phyloP scores from a whole-genome alignment of 1,139 yeast species.

The Hanseniaspora gamundiae region DNA sequence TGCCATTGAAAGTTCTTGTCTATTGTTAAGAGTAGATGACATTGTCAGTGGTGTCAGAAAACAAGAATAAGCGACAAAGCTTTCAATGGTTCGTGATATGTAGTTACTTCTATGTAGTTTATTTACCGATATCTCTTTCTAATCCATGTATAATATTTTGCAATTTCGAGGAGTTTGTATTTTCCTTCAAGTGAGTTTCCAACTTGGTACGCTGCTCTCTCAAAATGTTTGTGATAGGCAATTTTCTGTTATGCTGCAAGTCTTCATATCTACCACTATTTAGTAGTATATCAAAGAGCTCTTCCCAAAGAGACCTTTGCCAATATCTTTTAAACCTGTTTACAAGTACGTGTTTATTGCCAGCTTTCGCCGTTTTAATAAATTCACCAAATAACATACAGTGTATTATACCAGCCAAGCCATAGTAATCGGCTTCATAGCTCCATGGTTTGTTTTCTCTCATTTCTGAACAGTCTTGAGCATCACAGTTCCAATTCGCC shows the following conservation, averaged over 20 bases:
- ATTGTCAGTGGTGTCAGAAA: constrained; percentile 90
- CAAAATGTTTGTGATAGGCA: constrained; percentile 34
- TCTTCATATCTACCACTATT: constrained; percentile 35
- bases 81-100: neutral
- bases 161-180: constrained; percentile 12
- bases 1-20: constrained; percentile 92
- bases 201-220: constrained; percentile 29
- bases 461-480: constrained; percentile 73
- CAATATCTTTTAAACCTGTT: constrained; percentile 59
- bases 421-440: constrained; percentile 77
- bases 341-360: constrained; percentile 26
- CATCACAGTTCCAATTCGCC: constrained; percentile 54
- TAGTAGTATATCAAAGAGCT: constrained; percentile 49
- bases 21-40: constrained; percentile 90
- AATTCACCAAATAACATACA: constrained; percentile 57
- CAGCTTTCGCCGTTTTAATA: constrained; percentile 33
- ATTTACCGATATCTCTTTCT: constrained; percentile 15
- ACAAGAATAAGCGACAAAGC: constrained; percentile 18
- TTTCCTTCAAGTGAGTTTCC: constrained; percentile 33
- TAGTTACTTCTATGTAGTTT: neutral
- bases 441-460: constrained; percentile 54
- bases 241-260: constrained; percentile 10
- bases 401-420: constrained; percentile 67
- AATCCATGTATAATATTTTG: constrained; percentile 14
- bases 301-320: constrained; percentile 58